Evolutionary conservation across 108 stramenopile species (phyloP), one percentile per base, ranked within the genome.

Genomic region (Nannochloropsis gaditana): DNA sequence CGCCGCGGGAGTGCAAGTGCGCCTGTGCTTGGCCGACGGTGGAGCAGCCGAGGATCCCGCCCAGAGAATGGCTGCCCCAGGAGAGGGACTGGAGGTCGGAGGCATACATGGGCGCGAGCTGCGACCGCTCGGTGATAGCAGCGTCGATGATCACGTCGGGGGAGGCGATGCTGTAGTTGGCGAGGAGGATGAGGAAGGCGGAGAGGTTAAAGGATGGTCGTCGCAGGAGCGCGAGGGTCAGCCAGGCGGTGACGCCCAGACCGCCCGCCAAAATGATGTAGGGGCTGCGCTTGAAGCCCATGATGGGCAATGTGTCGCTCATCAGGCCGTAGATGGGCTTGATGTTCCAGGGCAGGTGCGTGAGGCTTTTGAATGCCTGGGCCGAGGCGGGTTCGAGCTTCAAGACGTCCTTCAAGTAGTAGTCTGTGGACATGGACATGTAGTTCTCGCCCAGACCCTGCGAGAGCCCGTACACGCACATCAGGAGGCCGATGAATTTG

Each of bases 321-420:
- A 45, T 82, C 82, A 82, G 43, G 21, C 82, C 82, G 21, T 82
- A 82, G 43, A 82, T 82, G 15, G 82, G 82, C 82, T 82, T 82
- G 43, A 82, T 45, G 45, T 82, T 82, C 82, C 82, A 82, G 21
- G 82, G 82, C 43, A 45, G 19, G 9, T 82, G 82, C 3, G 21
- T 45, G 19, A 45, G 44, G 19, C 44, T 45, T 4, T 45, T 82
- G 45, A 82, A 82, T 15, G 44, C 45, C 82, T 82, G 82, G 19
- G 82, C 82, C 19, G 43, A 43, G 19, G 82, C 82, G 5, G 82
- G 82, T 19, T 43, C 44, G 43, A 82, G 43, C 21, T 82, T 82
- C 82, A 82, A 21, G 43, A 9, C 21, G 45, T 82, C 82, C 82
- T 82, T 82, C 9, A 82, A 21, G 82, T 82, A 82, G 21, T 82